Conservation (phyloP, 1,139 yeast species). For the Pichia sp. region DNA sequence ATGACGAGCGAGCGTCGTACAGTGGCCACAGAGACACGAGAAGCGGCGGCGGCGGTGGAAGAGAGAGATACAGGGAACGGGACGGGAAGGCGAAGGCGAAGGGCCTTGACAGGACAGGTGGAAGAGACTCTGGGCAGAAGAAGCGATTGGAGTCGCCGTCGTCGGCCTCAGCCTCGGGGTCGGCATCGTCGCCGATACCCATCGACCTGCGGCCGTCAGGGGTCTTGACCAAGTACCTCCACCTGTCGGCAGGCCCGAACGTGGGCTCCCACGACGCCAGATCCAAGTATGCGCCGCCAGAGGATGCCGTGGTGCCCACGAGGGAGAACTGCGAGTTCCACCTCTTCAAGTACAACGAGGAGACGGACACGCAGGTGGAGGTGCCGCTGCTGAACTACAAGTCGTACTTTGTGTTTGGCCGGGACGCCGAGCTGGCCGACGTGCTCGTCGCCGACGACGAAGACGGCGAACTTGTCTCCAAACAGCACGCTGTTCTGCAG, state of each 20-base stretch:
- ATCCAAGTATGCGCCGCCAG: slow-evolving; percentile 23
- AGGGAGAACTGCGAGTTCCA: slow-evolving; percentile 17
- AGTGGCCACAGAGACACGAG: background rate
- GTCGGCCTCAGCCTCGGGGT: too few species aligned
- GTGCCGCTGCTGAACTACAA: slow-evolving; percentile 22
- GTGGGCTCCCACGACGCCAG: background rate
- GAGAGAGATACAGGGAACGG: background rate
- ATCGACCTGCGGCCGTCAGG: slow-evolving; percentile 28
- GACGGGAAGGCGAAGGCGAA: too few species aligned
- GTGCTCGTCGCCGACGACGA: slow-evolving; percentile 32
- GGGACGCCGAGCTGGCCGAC: slow-evolving; percentile 43
- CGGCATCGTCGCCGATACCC: slow-evolving; percentile 11
- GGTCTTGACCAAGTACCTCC: slow-evolving; percentile 15
- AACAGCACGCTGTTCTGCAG: slow-evolving; percentile 56
- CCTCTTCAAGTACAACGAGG: slow-evolving; percentile 16
- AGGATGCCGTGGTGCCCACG: slow-evolving; percentile 21
- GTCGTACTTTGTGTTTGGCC: slow-evolving; percentile 39
- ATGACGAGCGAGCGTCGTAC: background rate
- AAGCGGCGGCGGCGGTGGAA: background rate
- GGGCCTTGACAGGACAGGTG: background rate
- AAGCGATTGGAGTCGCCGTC: too few species aligned
- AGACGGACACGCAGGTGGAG: slow-evolving; percentile 13
- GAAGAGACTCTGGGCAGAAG: too few species aligned
- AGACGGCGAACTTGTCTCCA: slow-evolving; percentile 42
- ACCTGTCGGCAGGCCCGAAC: slow-evolving; percentile 2